These are phyloP conservation scores for Naganishia albida DNA, from an alignment of 1,284 basidiomycete genomes.

Conservation along the genomic window DNA sequence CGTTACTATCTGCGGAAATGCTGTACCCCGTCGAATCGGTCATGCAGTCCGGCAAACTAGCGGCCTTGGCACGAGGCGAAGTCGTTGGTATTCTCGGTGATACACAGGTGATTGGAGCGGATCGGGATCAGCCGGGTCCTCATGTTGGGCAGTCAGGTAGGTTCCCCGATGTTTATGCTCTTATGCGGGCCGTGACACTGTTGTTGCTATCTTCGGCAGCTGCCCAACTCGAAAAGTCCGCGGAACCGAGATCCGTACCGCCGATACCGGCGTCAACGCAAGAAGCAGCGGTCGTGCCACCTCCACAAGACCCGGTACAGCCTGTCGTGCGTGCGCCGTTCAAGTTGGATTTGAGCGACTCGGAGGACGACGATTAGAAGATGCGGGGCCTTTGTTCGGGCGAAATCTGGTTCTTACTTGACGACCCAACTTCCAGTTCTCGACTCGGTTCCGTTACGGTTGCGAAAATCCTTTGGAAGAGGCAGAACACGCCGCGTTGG, in stretches of 20 bases:
- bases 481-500: no score
- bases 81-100: conserved; percentile 23
- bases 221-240: not conserved
- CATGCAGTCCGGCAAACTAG: conserved; percentile 29
- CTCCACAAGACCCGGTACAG: not conserved
- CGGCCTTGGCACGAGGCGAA: conserved; percentile 23
- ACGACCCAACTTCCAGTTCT: no score
- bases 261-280: no score
- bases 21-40: conserved; percentile 27
- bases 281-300: not conserved
- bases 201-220: not conserved
- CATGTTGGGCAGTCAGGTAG: not conserved
- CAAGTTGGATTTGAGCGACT: conserved; percentile 31
- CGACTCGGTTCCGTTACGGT: no score
- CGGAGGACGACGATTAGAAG: conserved; percentile 28
- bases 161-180: not conserved
- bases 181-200: not conserved
- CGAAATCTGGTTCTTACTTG: not conserved
- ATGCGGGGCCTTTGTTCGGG: not conserved
- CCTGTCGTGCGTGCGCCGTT: conserved; percentile 18
- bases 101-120: conserved; percentile 16
- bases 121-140: conserved; percentile 9
- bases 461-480: no score
- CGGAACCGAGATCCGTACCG: not conserved
- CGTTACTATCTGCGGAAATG: conserved; percentile 18